phyloP scores from a whole-genome alignment of 75 land plant genomes.

The Gnetum montanum region DNA sequence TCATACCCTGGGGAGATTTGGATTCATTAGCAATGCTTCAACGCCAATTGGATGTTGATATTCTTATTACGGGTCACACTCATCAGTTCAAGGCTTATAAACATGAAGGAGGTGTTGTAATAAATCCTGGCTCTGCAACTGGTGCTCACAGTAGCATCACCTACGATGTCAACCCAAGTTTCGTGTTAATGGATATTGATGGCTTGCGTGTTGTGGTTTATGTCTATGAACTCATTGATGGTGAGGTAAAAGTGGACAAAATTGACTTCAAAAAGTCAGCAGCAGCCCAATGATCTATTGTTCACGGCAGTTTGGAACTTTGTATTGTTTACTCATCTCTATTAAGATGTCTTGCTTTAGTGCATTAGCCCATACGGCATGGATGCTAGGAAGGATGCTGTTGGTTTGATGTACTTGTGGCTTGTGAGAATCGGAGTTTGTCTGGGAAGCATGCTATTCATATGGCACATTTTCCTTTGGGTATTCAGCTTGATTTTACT shows the following conservation, averaged over 20 bases:
- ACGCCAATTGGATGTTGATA: slow-evolving; percentile 93
- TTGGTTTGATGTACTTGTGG: too few species aligned
- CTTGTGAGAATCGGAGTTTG: too few species aligned
- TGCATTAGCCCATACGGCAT: too few species aligned
- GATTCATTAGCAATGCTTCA: slow-evolving; percentile 96
- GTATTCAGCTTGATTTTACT: too few species aligned
- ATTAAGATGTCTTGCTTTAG: too few species aligned
- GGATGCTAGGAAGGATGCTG: too few species aligned
- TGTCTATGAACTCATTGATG: slow-evolving; percentile 94
- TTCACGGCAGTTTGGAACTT: too few species aligned
- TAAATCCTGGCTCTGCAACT: slow-evolving; percentile 93
- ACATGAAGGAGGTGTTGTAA: slow-evolving; percentile 96
- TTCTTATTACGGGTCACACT: slow-evolving; percentile 88
- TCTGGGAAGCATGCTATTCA: too few species aligned
- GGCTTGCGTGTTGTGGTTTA: slow-evolving; percentile 91
- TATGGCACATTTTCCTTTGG: too few species aligned
- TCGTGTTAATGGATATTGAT: slow-evolving; percentile 96
- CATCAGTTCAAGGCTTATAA: slow-evolving; percentile 97
- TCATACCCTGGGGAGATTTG: slow-evolving; percentile 94
- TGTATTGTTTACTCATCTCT: too few species aligned
- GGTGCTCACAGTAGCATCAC: slow-evolving; percentile 94
- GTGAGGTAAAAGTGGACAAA: slow-evolving; percentile 96
- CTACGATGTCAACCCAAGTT: slow-evolving; percentile 91
- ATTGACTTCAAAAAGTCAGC: slow-evolving; percentile 90
- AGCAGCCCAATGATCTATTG: slow-evolving; percentile 10